Percentiles rank a stretch among this genome's conserved stretches.
Evolutionary conservation across 257 asterid species (phyloP).

Genomic region (Dorcoceras hygrometricum): DNA sequence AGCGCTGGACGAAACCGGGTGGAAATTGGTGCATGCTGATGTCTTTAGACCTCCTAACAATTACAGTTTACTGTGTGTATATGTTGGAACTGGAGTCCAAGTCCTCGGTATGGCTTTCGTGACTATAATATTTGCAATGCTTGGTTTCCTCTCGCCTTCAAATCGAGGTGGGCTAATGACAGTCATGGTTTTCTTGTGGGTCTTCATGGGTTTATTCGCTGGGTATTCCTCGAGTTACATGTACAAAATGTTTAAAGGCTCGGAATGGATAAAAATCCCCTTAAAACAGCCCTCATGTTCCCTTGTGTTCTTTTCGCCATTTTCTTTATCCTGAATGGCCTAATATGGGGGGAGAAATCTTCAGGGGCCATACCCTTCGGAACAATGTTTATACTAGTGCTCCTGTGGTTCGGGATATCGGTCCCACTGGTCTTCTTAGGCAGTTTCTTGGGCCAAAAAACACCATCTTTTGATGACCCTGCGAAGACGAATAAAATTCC

Average conservation of each 20-base stretch:
- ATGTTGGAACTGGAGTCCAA: conserved; percentile 55
- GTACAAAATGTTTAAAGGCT: conserved; percentile 40
- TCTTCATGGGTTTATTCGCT: conserved; percentile 46
- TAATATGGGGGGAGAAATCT: conserved; percentile 55
- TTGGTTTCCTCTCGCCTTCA: conserved; percentile 57
- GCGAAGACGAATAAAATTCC: conserved; percentile 47
- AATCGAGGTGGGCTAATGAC: conserved; percentile 53
- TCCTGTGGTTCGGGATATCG: conserved; percentile 52
- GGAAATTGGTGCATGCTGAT: conserved; percentile 55
- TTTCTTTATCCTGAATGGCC: conserved; percentile 40
- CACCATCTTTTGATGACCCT: conserved; percentile 31
- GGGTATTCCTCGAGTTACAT: conserved; percentile 43
- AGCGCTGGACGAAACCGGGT: conserved; percentile 48
- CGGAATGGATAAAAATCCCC: conserved; percentile 42
- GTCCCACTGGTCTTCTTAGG: conserved; percentile 50
- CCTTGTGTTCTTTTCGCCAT: conserved; percentile 37
- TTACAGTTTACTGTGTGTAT: conserved; percentile 37
- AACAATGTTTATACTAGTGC: conserved; percentile 47
- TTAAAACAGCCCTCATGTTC: conserved; percentile 46
- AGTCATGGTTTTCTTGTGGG: conserved; percentile 53
- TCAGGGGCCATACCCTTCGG: conserved; percentile 54
- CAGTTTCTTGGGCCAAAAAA: conserved; percentile 35
- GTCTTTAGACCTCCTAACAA: conserved; percentile 49
- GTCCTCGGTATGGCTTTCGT: conserved; percentile 53
- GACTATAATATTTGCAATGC: conserved; percentile 45